Percentiles rank a stretch among this genome's conserved stretches.
These are phyloP conservation scores for Fusarium pseudograminearum DNA, from an alignment of 2,329 filamentous ascomycete species.

Conservation along the genomic window DNA sequence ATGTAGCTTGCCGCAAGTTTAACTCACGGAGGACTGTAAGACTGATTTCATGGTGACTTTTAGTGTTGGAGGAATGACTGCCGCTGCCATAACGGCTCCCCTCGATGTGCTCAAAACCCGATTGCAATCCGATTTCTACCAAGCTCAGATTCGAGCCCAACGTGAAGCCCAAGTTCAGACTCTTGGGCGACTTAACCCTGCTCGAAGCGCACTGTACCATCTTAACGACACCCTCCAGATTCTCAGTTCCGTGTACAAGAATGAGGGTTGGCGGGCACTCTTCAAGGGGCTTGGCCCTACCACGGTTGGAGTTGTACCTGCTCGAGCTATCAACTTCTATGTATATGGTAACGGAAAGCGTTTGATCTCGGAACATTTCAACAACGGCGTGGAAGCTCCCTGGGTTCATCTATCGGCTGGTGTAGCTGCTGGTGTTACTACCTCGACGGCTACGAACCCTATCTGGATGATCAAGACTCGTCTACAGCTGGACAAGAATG, in stretches of 20 bases:
- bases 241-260: slow-evolving; percentile 79
- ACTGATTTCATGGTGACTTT: slow-evolving; percentile 32
- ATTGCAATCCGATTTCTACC: slow-evolving; percentile 94
- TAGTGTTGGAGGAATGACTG: slow-evolving; percentile 89
- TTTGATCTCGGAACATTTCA: slow-evolving; percentile 79
- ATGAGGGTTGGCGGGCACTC: slow-evolving; percentile 86
- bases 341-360: slow-evolving; percentile 93
- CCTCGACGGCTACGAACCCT: slow-evolving; percentile 91
- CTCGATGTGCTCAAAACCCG: slow-evolving; percentile 95
- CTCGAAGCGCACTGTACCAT: slow-evolving; percentile 77
- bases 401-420: slow-evolving; percentile 85
- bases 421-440: slow-evolving; percentile 82
- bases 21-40: neutral
- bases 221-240: slow-evolving; percentile 89
- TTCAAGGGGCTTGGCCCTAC: slow-evolving; percentile 96
- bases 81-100: slow-evolving; percentile 91
- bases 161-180: slow-evolving; percentile 70
- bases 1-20: slow-evolving; percentile 1
- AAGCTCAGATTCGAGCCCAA: slow-evolving; percentile 79
- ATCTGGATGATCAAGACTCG: slow-evolving; percentile 98
- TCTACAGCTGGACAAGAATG: slow-evolving; percentile 89
- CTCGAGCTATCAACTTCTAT: slow-evolving; percentile 92
- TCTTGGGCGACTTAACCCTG: slow-evolving; percentile 65
- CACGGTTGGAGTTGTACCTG: slow-evolving; percentile 88
- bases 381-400: slow-evolving; percentile 75